phyloP scores from a whole-genome alignment of 1,284 basidiomycete species.

The Tilletia caries region DNA sequence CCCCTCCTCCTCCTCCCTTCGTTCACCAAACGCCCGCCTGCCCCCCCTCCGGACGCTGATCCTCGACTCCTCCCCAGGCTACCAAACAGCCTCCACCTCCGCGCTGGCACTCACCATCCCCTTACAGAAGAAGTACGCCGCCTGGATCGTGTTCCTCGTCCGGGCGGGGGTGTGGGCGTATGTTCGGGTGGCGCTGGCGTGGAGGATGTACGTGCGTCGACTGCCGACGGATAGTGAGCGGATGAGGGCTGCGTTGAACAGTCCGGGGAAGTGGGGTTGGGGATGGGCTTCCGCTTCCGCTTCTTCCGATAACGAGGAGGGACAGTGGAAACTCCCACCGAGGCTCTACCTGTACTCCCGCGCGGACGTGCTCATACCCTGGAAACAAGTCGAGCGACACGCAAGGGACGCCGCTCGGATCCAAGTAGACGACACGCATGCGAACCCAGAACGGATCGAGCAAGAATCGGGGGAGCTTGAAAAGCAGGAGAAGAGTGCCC shows the following conservation, averaged over 20 bases:
- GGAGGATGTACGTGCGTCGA: conserved; percentile 27
- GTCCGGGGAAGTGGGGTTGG: conserved; percentile 32
- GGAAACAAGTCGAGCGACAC: conserved; percentile 37
- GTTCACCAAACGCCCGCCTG: neutral
- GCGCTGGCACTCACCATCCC: conserved; percentile 41
- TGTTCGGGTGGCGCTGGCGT: conserved; percentile 23
- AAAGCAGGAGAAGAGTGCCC: neutral
- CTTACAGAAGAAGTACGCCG: conserved; percentile 20
- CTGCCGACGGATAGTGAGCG: conserved; percentile 24
- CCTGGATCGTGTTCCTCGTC: conserved; percentile 22
- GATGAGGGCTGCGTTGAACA: conserved; percentile 33
- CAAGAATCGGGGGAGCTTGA: conserved; percentile 5
- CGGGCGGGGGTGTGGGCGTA: conserved; percentile 24
- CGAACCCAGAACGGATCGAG: neutral
- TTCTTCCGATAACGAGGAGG: neutral
- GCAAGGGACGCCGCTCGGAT: conserved; percentile 26
- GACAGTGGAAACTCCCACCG: conserved; percentile 22
- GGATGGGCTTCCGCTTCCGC: neutral
- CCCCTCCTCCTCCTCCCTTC: conserved; percentile 27
- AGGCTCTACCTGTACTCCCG: conserved; percentile 44
- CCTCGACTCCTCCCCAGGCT: conserved; percentile 40
- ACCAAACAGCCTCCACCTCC: conserved; percentile 28
- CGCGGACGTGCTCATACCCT: conserved; percentile 38
- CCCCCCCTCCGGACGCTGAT: conserved; percentile 24
- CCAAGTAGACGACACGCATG: neutral